These are phyloP conservation scores for Metarhizium album DNA, from an alignment of 2,329 filamentous ascomycete genomes.

Conservation along the genomic window DNA sequence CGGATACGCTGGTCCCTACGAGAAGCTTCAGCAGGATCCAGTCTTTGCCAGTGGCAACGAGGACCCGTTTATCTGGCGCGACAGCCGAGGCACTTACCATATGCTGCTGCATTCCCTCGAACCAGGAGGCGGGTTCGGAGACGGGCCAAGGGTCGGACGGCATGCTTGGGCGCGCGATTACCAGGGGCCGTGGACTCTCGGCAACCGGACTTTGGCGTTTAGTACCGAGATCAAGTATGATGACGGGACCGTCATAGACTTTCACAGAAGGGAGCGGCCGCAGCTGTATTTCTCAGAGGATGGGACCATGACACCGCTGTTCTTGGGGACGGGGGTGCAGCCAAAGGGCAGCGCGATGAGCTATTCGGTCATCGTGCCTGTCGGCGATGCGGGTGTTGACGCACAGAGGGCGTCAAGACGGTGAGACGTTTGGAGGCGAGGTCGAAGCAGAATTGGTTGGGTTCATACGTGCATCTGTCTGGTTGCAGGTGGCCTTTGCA, in stretches of 20 bases:
- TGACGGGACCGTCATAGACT: constrained; percentile 27
- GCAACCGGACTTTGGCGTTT: constrained; percentile 16
- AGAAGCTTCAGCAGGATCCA: constrained; percentile 10
- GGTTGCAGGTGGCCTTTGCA: no score
- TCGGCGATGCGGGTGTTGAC: constrained; percentile 12
- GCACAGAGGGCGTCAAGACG: constrained; percentile 2
- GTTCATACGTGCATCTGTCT: neutral
- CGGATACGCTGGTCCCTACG: constrained; percentile 9
- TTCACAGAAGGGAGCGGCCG: constrained; percentile 34
- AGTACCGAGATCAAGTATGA: constrained; percentile 21
- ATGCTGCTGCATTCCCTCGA: constrained; percentile 22
- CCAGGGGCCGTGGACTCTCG: constrained; percentile 19
- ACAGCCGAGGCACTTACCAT: constrained; percentile 22
- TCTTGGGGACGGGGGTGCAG: constrained; percentile 35
- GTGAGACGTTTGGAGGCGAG: neutral
- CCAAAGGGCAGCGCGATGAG: constrained; percentile 18
- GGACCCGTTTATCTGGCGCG: constrained; percentile 23
- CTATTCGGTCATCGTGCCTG: constrained; percentile 14
- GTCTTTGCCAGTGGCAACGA: constrained; percentile 13
- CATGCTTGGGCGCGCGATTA: constrained; percentile 18
- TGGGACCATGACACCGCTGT: neutral
- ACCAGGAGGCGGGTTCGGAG: constrained; percentile 15
- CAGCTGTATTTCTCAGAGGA: constrained; percentile 16
- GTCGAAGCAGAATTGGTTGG: neutral
- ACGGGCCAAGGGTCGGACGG: constrained; percentile 8